Evolutionary conservation across 2,329 filamentous ascomycete genomes (phyloP).

Genomic region (Metarhizium brunneum): DNA sequence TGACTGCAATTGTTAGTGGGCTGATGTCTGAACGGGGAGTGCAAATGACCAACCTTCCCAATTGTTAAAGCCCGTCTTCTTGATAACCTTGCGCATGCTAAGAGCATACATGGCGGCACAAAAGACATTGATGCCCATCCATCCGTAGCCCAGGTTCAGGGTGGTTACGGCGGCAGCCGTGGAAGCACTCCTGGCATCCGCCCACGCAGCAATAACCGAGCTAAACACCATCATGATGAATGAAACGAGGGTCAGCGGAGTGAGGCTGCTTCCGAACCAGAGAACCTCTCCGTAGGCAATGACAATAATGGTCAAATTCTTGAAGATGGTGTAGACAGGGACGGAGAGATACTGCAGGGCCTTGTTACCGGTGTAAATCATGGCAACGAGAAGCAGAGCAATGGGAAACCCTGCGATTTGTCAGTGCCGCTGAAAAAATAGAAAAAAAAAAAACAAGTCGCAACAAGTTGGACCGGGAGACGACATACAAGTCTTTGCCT

Average conservation of each 20-base stretch:
- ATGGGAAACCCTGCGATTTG: slow-evolving; percentile 75
- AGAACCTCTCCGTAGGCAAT: slow-evolving; percentile 97
- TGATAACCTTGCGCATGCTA: slow-evolving; percentile 96
- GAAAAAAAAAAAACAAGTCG: too few species aligned
- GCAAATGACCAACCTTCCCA: slow-evolving; percentile 74
- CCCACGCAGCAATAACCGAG: slow-evolving; percentile 92
- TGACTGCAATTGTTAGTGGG: slow-evolving; percentile 49
- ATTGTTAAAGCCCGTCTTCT: slow-evolving; percentile 99
- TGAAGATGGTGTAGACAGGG: slow-evolving; percentile 99
- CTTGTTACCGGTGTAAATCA: slow-evolving; percentile 98
- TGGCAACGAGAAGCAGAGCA: slow-evolving; percentile 88
- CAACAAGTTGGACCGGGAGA: neutral
- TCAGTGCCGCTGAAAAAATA: neutral
- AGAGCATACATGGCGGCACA: slow-evolving; percentile 86
- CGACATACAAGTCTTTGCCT: slow-evolving; percentile 79
- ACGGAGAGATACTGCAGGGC: slow-evolving; percentile 94
- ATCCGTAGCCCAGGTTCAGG: slow-evolving; percentile 88
- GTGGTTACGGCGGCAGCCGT: slow-evolving; percentile 66
- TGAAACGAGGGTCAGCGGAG: slow-evolving; percentile 80
- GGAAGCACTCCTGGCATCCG: slow-evolving; percentile 68
- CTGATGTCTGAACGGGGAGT: neutral
- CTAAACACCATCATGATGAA: slow-evolving; percentile 96
- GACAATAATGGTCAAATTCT: slow-evolving; percentile 97
- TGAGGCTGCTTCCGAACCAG: slow-evolving; percentile 93
- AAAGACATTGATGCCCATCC: slow-evolving; percentile 96